Conservation (phyloP, 1,284 basidiomycete species). For the Marasmius oreades region DNA sequence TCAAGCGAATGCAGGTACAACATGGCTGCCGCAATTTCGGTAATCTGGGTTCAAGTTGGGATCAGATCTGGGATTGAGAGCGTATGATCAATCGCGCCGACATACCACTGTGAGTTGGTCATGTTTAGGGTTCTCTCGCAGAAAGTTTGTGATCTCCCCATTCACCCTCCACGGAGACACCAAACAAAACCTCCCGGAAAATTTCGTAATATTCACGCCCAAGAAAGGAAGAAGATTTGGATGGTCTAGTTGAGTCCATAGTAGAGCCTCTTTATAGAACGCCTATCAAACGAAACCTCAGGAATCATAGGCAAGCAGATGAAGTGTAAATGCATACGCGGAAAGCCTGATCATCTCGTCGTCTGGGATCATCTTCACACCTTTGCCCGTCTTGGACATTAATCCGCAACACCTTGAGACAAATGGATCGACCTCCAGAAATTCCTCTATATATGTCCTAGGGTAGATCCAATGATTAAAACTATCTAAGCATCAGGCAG, state of each 20-base stretch:
- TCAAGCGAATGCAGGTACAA: not conserved
- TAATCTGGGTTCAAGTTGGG: not conserved
- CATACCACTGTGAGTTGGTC: conserved; percentile 5
- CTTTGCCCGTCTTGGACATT: not conserved
- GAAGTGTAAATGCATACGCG: not conserved
- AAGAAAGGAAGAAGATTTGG: conserved; percentile 13
- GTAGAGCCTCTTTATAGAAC: conserved; percentile 13
- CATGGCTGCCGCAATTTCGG: not conserved
- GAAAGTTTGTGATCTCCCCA: conserved; percentile 9
- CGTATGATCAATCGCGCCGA: not conserved
- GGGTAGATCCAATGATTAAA: not conserved
- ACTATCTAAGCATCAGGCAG: not conserved
- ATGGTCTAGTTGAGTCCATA: conserved; percentile 14
- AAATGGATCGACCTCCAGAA: not conserved
- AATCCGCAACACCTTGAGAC: not conserved
- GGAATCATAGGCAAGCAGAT: not conserved
- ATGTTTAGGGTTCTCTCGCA: conserved; percentile 9
- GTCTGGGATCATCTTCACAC: not conserved
- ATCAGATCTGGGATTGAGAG: not conserved
- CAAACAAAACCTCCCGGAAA: conserved; percentile 9
- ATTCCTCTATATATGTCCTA: not conserved
- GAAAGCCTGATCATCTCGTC: no score
- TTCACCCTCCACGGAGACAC: conserved; percentile 15
- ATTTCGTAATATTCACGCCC: conserved; percentile 8
- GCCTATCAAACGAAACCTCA: not conserved